These are phyloP conservation scores for Populus nigra DNA, from an alignment of 345 rosid genomes.

Conservation along the genomic window DNA sequence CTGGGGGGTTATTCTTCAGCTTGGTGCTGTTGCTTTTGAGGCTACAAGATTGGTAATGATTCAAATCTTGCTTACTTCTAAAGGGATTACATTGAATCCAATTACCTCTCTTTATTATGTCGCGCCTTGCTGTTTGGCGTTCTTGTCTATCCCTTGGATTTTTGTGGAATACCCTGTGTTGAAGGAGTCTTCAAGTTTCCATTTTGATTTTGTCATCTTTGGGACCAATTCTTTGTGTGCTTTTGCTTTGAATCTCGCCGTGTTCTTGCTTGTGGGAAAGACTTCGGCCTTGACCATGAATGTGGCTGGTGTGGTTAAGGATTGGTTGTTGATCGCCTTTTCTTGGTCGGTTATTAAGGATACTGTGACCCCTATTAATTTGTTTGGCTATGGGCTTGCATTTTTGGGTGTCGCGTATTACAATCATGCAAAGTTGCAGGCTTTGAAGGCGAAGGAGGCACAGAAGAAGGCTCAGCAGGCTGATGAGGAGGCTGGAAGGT, in stretches of 20 bases:
- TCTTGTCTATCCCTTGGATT: slow-evolving; percentile 84
- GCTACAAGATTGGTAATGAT: slow-evolving; percentile 89
- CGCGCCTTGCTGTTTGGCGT: slow-evolving; percentile 83
- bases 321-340: slow-evolving; percentile 91
- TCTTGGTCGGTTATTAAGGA: slow-evolving; percentile 98
- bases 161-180: slow-evolving; percentile 75
- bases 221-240: slow-evolving; percentile 92
- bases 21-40: slow-evolving; percentile 91
- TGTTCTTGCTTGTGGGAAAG: slow-evolving; percentile 90
- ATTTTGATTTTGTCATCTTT: slow-evolving; percentile 76
- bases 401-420: slow-evolving; percentile 91
- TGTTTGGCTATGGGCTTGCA: slow-evolving; percentile 86
- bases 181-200: slow-evolving; percentile 76
- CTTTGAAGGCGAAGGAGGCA: slow-evolving; percentile 79
- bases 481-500: slow-evolving; percentile 80
- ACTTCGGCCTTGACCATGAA: slow-evolving; percentile 97
- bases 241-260: slow-evolving; percentile 88
- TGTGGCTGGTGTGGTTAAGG: slow-evolving; percentile 97
- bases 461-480: slow-evolving; percentile 73
- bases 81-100: slow-evolving; percentile 78
- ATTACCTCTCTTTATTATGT: slow-evolving; percentile 80
- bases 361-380: slow-evolving; percentile 80
- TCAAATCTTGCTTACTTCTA: slow-evolving; percentile 85
- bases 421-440: slow-evolving; percentile 87
- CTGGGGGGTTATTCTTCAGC: slow-evolving; percentile 84